These are phyloP conservation scores for Sherardia arvensis DNA, from an alignment of 257 asterid species.

Conservation along the genomic window DNA sequence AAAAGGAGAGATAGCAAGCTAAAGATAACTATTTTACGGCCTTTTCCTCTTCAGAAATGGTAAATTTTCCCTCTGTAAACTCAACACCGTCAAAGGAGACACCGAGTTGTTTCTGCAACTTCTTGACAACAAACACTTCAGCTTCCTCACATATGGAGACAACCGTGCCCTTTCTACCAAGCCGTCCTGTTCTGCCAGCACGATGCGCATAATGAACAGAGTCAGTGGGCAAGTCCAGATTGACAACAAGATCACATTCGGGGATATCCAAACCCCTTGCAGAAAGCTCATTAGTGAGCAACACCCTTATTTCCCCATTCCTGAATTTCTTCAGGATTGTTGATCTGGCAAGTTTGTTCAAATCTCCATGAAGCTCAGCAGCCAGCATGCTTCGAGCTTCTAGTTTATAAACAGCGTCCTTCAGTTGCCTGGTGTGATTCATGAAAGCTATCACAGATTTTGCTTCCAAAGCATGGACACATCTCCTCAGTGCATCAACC, in stretches of 20 bases:
- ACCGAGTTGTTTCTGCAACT: constrained; percentile 81
- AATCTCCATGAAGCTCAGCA: constrained; percentile 89
- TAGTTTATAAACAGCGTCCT: constrained; percentile 74
- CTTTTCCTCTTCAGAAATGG: constrained; percentile 41
- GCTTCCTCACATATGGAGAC: constrained; percentile 80
- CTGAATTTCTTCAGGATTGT: constrained; percentile 67
- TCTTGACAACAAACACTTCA: constrained; percentile 74
- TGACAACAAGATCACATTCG: constrained; percentile 95
- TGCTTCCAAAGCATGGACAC: constrained; percentile 80
- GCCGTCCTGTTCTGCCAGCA: constrained; percentile 94
- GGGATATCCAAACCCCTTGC: constrained; percentile 95
- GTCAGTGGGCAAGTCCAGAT: constrained; percentile 85
- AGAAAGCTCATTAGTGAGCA: constrained; percentile 86
- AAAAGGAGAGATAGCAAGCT: background rate
- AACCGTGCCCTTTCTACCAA: constrained; percentile 79
- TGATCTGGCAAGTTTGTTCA: constrained; percentile 67
- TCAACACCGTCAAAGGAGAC: constrained; percentile 55
- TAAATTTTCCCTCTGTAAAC: constrained; percentile 71
- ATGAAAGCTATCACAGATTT: constrained; percentile 79
- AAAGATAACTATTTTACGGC: constrained; percentile 2
- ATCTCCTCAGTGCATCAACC: constrained; percentile 73
- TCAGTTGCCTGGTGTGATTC: constrained; percentile 82
- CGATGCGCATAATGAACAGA: constrained; percentile 86
- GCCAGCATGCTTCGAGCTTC: constrained; percentile 94
- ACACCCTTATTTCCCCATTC: constrained; percentile 69